Evolutionary conservation across 257 asterid genomes (phyloP), one percentile per base, ranked within the genome.

Genomic region (Verbena officinalis): DNA sequence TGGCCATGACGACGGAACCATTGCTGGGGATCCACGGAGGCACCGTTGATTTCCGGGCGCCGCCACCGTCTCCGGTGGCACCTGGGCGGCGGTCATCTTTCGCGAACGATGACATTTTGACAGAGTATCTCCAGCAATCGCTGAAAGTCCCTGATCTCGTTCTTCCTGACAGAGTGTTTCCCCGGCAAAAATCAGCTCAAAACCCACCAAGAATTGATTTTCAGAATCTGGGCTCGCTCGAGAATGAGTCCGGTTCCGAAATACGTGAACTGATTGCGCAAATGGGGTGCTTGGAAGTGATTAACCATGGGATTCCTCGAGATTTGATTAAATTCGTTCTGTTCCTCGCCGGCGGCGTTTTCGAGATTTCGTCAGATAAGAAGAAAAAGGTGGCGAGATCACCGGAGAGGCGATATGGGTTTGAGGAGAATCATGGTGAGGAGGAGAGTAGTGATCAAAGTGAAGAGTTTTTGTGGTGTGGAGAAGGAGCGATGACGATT

Each of bases 41-140:
- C 52, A 59, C 82, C 65, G 75, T 77, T 36, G 87, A 88, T 65
- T 91, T 91, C 78, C 88, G 91, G 33, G 98, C 98, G 0, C 96
- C 98, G 1, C 96, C 98, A 19, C 98, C 96, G 0, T 91, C 98
- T 42, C 98, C 98, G 7, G 86, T 86, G 59, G 96, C 87, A 24
- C 79, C 90, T 1, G 94, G 96, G 5, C 70, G 89, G 36, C 71
- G 82, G 14, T 83, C 95, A 3, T 62, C 86, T 0, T 73, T 88
- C 61, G 57, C 82, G 2, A 88, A 91, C 62, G 91, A 88, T 53
- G 91, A 86, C 46, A 75, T 84, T 48, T 62, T 91, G 53, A 69
- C 86, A 0, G 96, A 91, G 5, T 91, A 84, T 62, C 82, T 91
- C 53, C 77, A 86, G 56, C 81, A 73, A 23, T 83, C 96, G 0